These are phyloP conservation scores for Xerocomellus dryophilus DNA, from an alignment of 768 basidiomycete genomes.

Conservation along the genomic window DNA sequence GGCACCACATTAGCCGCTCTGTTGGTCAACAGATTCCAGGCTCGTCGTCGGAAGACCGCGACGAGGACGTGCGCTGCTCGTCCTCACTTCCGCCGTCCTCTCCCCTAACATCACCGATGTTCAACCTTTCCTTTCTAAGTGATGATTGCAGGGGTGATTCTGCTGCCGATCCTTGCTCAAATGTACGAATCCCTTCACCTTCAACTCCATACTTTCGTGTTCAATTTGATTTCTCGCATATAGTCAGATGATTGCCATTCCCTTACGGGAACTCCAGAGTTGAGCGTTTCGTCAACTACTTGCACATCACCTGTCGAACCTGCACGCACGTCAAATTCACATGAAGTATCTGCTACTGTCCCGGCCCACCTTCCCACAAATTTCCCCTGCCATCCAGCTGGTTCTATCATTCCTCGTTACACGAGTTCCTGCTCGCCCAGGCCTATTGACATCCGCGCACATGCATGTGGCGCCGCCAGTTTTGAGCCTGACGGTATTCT, in stretches of 20 bases:
- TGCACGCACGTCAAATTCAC: neutral
- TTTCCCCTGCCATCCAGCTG: neutral
- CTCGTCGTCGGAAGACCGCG: slow-evolving; percentile 2
- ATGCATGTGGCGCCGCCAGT: neutral
- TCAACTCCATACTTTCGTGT: neutral
- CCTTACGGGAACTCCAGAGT: slow-evolving; percentile 6
- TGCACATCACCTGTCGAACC: slow-evolving; percentile 13
- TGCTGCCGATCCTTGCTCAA: slow-evolving; percentile 16
- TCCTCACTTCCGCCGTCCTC: slow-evolving; percentile 41
- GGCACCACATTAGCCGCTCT: neutral
- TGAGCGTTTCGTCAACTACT: slow-evolving; percentile 11
- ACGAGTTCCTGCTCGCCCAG: neutral
- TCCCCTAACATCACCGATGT: slow-evolving; percentile 43
- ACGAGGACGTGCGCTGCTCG: slow-evolving; percentile 20
- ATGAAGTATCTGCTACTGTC: neutral
- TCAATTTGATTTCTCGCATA: slow-evolving; percentile 3
- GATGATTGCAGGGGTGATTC: slow-evolving; percentile 15
- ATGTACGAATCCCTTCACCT: slow-evolving; percentile 29
- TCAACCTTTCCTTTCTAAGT: slow-evolving; percentile 35
- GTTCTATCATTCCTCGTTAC: neutral
- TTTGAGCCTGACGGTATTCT: slow-evolving; percentile 6
- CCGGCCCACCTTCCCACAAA: neutral
- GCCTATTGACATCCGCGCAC: neutral
- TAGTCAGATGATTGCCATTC: slow-evolving; percentile 13
- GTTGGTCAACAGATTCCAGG: neutral